Conservation (phyloP, 257 asterid species). For the Solanum okadae region DNA sequence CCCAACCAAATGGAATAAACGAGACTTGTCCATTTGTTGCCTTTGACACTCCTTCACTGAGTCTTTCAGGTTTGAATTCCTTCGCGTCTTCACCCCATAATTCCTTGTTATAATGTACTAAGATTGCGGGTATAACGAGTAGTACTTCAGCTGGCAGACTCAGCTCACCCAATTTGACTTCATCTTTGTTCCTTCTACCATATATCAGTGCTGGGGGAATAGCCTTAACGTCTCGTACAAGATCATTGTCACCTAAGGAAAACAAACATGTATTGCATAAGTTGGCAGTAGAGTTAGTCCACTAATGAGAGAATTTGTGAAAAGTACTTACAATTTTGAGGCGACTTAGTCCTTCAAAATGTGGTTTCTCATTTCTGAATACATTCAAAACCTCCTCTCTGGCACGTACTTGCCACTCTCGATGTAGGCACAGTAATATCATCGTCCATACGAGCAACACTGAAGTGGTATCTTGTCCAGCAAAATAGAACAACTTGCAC, state of each 20-base stretch:
- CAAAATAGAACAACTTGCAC: conserved; percentile 40
- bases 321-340: conserved; percentile 20
- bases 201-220: neutral
- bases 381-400: conserved; percentile 25
- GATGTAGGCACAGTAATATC: conserved; percentile 14
- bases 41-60: neutral
- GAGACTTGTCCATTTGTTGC: neutral
- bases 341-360: conserved; percentile 14
- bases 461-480: conserved; percentile 53
- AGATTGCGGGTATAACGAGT: neutral
- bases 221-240: neutral
- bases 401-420: conserved; percentile 24
- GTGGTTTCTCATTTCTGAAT: conserved; percentile 17
- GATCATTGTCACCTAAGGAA: neutral
- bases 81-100: neutral
- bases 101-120: neutral
- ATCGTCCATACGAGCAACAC: conserved; percentile 46
- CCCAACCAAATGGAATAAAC: neutral
- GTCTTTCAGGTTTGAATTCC: neutral
- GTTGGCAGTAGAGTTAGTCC: neutral
- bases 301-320: neutral
- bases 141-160: neutral
- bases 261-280: neutral
- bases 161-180: neutral
- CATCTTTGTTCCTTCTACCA: neutral